phyloP scores from a whole-genome alignment of 1,139 yeast species.

The Geotrichum carabidarum region DNA sequence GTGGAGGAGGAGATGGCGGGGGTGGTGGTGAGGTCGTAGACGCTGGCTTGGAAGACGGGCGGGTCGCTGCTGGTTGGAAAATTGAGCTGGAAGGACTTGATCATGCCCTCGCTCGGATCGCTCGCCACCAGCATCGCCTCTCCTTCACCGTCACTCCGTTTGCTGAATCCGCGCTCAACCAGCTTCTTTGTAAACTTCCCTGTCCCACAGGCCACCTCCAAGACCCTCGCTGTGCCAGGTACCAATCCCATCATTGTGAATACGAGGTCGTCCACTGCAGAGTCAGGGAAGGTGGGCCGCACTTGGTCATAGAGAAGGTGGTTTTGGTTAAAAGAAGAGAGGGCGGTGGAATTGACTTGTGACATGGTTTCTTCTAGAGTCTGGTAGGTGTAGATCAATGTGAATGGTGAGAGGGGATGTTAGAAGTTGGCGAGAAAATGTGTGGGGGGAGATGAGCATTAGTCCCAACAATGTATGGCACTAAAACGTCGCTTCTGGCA shows the following conservation, averaged over 20 bases:
- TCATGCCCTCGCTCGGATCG: slow-evolving; percentile 62
- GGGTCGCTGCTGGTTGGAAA: slow-evolving; percentile 48
- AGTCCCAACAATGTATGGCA: too few relatives aligned
- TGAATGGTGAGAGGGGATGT: neutral
- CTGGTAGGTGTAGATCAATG: too few relatives aligned
- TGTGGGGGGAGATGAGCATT: too few relatives aligned
- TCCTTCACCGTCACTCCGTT: neutral
- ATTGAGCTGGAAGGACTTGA: slow-evolving; percentile 44
- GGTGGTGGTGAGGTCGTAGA: neutral
- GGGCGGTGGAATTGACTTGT: slow-evolving; percentile 21
- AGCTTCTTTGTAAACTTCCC: slow-evolving; percentile 58
- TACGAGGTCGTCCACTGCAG: slow-evolving; percentile 48
- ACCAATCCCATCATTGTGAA: slow-evolving; percentile 37
- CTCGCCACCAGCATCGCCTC: slow-evolving; percentile 42
- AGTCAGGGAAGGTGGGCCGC: slow-evolving; percentile 51
- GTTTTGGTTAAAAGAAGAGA: slow-evolving; percentile 48
- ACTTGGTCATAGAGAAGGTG: slow-evolving; percentile 51
- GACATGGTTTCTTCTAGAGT: neutral
- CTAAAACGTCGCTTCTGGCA: too few relatives aligned
- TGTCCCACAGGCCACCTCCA: slow-evolving; percentile 63
- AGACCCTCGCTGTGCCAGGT: slow-evolving; percentile 32
- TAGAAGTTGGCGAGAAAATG: too few relatives aligned
- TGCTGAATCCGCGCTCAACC: slow-evolving; percentile 23
- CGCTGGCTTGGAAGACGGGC: slow-evolving; percentile 10
- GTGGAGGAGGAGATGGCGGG: slow-evolving; percentile 34